These are phyloP conservation scores for Tricholomella constricta DNA, from an alignment of 768 basidiomycete species.

Conservation along the genomic window DNA sequence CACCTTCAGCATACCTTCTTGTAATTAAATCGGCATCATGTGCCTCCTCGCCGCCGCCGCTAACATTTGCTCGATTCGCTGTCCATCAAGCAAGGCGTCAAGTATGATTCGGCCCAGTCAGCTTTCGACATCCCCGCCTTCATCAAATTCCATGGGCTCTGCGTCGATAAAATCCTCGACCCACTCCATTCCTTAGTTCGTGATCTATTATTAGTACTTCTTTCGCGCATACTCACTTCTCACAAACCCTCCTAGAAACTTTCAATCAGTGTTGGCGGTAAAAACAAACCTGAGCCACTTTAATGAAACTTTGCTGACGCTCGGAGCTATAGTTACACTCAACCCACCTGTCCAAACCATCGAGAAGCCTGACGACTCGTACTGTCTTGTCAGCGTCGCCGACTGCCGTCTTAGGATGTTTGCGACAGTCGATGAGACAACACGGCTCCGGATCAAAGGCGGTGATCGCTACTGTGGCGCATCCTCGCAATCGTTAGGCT, in stretches of 20 bases:
- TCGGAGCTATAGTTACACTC: too few relatives aligned
- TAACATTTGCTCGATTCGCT: slow-evolving; percentile 83
- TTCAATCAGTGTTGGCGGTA: slow-evolving; percentile 90
- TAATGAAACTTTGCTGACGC: too few relatives aligned
- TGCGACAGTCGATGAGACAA: slow-evolving; percentile 82
- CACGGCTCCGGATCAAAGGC: slow-evolving; percentile 94
- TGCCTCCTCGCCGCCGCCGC: too few relatives aligned
- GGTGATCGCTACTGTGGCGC: slow-evolving; percentile 84
- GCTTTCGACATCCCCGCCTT: slow-evolving; percentile 83
- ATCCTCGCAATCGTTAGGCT: slow-evolving; percentile 86
- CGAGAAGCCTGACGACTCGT: slow-evolving; percentile 71
- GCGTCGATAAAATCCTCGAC: slow-evolving; percentile 80
- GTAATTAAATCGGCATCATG: too few relatives aligned
- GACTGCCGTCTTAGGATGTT: slow-evolving; percentile 97
- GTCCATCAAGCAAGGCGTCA: slow-evolving; percentile 91
- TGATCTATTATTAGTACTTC: slow-evolving; percentile 14
- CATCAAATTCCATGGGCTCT: slow-evolving; percentile 86
- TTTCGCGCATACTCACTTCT: background rate
- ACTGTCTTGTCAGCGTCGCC: slow-evolving; percentile 80
- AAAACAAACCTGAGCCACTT: too few relatives aligned
- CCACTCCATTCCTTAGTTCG: slow-evolving; percentile 84
- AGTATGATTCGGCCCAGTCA: slow-evolving; percentile 88
- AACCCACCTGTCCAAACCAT: slow-evolving; percentile 80
- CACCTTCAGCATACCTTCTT: too few relatives aligned
- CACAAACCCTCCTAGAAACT: slow-evolving; percentile 57